phyloP scores from a whole-genome alignment of 441 rosid genomes.

The Flueggea neowawraea region DNA sequence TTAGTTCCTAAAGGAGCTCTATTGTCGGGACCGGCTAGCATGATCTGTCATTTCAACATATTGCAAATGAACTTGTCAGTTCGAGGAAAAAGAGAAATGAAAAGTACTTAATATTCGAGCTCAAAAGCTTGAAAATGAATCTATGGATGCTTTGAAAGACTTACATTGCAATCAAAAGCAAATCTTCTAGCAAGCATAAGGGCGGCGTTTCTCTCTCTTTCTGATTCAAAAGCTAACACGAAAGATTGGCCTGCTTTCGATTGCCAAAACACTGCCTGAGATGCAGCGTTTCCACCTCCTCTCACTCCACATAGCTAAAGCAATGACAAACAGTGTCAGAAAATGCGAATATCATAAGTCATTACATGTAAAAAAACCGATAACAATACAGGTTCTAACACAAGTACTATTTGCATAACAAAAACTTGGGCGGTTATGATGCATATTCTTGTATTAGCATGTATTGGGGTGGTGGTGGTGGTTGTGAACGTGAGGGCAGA shows the following conservation, averaged over 20 bases:
- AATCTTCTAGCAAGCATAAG: constrained; percentile 92
- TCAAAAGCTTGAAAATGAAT: background rate
- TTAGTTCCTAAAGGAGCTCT: constrained; percentile 43
- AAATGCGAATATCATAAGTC: background rate
- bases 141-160: constrained; percentile 12
- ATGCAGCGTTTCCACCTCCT: constrained; percentile 98
- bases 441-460: no score
- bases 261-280: constrained; percentile 95
- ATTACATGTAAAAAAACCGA: no score
- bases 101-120: background rate
- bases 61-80: constrained; percentile 3
- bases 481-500: no score
- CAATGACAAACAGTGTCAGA: constrained; percentile 7
- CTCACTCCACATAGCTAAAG: constrained; percentile 90
- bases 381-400: background rate
- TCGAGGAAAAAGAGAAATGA: background rate
- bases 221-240: constrained; percentile 85
- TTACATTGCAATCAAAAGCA: constrained; percentile 96
- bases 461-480: no score
- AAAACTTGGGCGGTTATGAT: no score
- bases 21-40: constrained; percentile 87
- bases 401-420: background rate
- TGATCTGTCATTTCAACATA: constrained; percentile 48
- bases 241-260: constrained; percentile 67
- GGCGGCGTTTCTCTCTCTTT: constrained; percentile 87